These are phyloP conservation scores for Cladosporium sp. DNA, from an alignment of 2,329 filamentous ascomycete species.

Conservation along the genomic window DNA sequence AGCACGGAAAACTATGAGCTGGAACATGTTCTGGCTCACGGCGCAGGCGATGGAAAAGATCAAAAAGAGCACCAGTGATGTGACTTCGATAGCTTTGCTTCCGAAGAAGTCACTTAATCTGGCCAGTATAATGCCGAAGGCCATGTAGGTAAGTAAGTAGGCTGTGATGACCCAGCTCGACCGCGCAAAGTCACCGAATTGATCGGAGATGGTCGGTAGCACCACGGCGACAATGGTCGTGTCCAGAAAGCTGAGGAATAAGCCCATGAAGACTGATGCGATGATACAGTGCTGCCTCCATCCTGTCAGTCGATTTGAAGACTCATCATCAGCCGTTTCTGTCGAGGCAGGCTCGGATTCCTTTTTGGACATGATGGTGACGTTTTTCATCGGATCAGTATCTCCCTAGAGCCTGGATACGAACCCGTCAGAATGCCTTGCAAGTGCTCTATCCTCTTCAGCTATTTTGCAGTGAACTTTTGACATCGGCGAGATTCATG, in stretches of 20 bases:
- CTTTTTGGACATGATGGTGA: too few species aligned
- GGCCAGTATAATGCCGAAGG: constrained; percentile 52
- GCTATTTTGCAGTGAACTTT: too few species aligned
- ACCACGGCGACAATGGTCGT: constrained; percentile 56
- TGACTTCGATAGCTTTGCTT: constrained; percentile 46
- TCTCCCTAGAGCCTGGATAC: too few species aligned
- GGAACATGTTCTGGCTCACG: constrained; percentile 37
- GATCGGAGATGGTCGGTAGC: constrained; percentile 48
- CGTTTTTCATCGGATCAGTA: too few species aligned
- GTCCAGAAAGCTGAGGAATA: constrained; percentile 55
- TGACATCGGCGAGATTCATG: too few species aligned
- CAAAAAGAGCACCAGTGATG: constrained; percentile 50
- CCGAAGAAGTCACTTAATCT: constrained; percentile 51
- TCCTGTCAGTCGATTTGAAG: not conserved
- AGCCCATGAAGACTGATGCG: constrained; percentile 32
- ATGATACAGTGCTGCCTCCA: constrained; percentile 36
- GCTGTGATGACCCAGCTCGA: constrained; percentile 22
- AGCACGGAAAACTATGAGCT: constrained; percentile 32
- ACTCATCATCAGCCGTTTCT: not conserved
- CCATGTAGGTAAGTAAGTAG: constrained; percentile 46
- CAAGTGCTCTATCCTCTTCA: too few species aligned
- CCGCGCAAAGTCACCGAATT: constrained; percentile 38
- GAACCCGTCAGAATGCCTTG: too few species aligned
- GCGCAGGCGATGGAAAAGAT: constrained; percentile 53
- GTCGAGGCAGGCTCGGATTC: not conserved